phyloP scores from a whole-genome alignment of 257 asterid species.

The Nicotiana sylvestris region DNA sequence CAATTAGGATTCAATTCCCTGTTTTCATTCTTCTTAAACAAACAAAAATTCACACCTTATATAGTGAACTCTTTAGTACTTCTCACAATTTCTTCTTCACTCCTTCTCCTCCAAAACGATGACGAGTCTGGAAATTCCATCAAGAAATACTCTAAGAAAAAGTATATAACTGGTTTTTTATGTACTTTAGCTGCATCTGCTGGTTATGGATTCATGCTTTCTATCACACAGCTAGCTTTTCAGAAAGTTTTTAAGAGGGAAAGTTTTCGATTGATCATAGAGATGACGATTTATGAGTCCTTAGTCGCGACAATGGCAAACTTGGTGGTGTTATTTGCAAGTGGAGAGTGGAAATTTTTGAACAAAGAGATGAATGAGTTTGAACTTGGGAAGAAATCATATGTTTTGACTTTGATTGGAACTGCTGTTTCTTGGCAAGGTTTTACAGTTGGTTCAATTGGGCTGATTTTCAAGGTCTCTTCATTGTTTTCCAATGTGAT shows the following conservation, averaged over 20 bases:
- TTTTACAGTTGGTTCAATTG: slow-evolving; percentile 30
- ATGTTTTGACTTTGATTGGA: slow-evolving; percentile 26
- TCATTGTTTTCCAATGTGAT: slow-evolving; percentile 28
- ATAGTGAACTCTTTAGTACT: slow-evolving; percentile 45
- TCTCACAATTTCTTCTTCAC: slow-evolving; percentile 41
- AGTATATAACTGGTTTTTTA: slow-evolving; percentile 15
- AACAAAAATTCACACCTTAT: slow-evolving; percentile 30
- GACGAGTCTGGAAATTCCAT: slow-evolving; percentile 14
- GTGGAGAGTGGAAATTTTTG: slow-evolving; percentile 45
- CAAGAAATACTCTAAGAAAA: slow-evolving; percentile 5
- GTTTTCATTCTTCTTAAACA: slow-evolving; percentile 41
- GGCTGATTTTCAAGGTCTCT: slow-evolving; percentile 30
- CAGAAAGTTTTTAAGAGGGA: slow-evolving; percentile 24
- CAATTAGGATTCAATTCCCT: slow-evolving; percentile 53
- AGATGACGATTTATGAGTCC: slow-evolving; percentile 27
- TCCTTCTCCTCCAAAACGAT: slow-evolving; percentile 42
- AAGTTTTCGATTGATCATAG: slow-evolving; percentile 16
- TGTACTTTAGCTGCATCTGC: slow-evolving; percentile 39
- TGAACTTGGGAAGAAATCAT: slow-evolving; percentile 23
- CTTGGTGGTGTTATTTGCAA: slow-evolving; percentile 28
- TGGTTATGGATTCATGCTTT: slow-evolving; percentile 29
- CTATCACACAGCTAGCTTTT: slow-evolving; percentile 26
- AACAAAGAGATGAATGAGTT: slow-evolving; percentile 30
- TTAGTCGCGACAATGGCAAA: slow-evolving; percentile 26
- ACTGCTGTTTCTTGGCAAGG: slow-evolving; percentile 38